Conservation (phyloP, 2,329 filamentous ascomycete species). For the Aureobasidium sp. region DNA sequence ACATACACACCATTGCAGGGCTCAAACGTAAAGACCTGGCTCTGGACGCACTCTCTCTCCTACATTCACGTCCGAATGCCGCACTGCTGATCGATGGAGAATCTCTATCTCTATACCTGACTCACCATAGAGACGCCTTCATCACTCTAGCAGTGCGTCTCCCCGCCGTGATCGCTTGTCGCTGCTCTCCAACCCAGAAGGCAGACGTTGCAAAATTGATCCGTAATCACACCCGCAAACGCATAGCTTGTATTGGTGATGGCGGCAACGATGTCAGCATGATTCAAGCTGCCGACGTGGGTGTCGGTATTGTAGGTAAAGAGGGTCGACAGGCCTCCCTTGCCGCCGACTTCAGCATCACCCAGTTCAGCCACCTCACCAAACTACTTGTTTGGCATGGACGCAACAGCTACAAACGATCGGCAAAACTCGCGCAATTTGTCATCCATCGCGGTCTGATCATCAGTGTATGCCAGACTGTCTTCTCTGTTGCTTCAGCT, state of each 20-base stretch:
- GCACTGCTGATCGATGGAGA: slow-evolving; percentile 94
- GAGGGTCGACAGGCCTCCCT: slow-evolving; percentile 91
- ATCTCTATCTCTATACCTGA: slow-evolving; percentile 73
- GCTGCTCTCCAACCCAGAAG: slow-evolving; percentile 94
- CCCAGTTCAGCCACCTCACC: slow-evolving; percentile 88
- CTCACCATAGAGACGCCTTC: slow-evolving; percentile 74
- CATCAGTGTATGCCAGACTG: slow-evolving; percentile 90
- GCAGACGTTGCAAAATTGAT: slow-evolving; percentile 89
- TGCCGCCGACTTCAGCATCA: slow-evolving; percentile 93
- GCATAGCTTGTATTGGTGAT: slow-evolving; percentile 95
- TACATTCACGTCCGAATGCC: slow-evolving; percentile 75
- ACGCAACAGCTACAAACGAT: slow-evolving; percentile 92
- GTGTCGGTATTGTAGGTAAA: slow-evolving; percentile 96
- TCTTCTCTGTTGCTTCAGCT: slow-evolving; percentile 87
- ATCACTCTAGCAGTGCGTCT: slow-evolving; percentile 80
- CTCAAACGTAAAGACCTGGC: slow-evolving; percentile 75
- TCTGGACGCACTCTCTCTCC: slow-evolving; percentile 79
- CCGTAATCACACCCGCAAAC: slow-evolving; percentile 83
- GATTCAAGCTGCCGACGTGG: slow-evolving; percentile 97
- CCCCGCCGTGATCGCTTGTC: slow-evolving; percentile 89
- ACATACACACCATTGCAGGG: slow-evolving; percentile 78
- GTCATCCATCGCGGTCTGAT: slow-evolving; percentile 96
- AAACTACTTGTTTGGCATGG: slow-evolving; percentile 99
- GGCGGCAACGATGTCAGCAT: slow-evolving; percentile 98
- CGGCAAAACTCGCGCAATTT: slow-evolving; percentile 92